Evolutionary conservation across 257 asterid genomes (phyloP), one percentile per base, ranked within the genome.

Genomic region (Leonotis leonurus): DNA sequence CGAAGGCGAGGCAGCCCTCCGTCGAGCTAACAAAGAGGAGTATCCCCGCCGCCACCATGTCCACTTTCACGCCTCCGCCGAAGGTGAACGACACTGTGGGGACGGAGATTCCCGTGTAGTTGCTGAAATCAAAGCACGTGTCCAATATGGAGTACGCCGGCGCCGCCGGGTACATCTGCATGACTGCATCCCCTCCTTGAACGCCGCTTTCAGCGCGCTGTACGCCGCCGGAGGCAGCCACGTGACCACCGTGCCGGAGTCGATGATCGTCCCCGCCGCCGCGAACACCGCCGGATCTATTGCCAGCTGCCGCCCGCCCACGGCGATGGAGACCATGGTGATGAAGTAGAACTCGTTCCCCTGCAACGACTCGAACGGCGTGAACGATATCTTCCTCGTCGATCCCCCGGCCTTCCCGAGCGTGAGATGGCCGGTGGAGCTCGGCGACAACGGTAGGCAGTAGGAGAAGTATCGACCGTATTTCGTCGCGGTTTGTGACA

Each of bases 231-330:
- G 82, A 3, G 95, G 89, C 2, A 91, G 80, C 1, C 95, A 81
- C 3, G 95, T 85, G n/a, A 88, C 73, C 30, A 84, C 96, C 11
- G 96, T 91, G 8, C 98, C 96, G 0, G 98, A 91, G 69, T 91
- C 98, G 18, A 91, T 81, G 17, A 88, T 70, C 1, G 75, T 71
- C 13, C 96, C 95, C 0, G 77, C 71, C 6, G 48, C 67, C 55
- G 65, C 27, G 70, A 91, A 87, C 7, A 82, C 72, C 10, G 80
- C 51, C 50, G 72, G 74, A 39, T 67, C 58, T 1, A 91, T 78
- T 1, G 90, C n/a, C 13, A 90, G 21, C 26, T 57, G 70, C 0
- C 8, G 44, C 3, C 89, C 88, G 0, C 88, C 95, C 0, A 91
- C 78, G 32, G 49, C 46, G 6, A 91, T 80, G 5, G 74, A 56